Base-by-base conservation (phyloP, 208 protist genomes). In the Histomonas meleagridis region DNA sequence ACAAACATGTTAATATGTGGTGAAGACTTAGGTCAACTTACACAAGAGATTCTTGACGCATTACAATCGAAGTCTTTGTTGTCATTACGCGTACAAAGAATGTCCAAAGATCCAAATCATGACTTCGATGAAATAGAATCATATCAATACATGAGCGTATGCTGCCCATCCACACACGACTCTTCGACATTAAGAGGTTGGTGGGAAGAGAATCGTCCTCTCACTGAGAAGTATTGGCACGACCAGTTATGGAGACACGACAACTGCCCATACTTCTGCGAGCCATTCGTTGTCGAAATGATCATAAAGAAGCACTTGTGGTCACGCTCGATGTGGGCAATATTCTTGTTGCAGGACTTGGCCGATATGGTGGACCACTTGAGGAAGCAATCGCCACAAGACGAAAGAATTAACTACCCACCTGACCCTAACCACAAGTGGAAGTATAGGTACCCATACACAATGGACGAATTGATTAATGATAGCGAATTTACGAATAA, bases 11-110 rank as follows among this genome's bases (percentile, higher is more conserved):
- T 79, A 3, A 79, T 79, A 18, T 79, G 70, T 35, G 70, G 40
- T 49, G 70, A 79, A 79, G 70, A 79, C 23, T 79, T 79, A 79
- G 70, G 70, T 18, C 70, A 79, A 43, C n/a, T 79, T 35, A 79
- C 70, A 51, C 40, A 48, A 48, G 70, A 40, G 5, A 79, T 79
- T 35, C 28, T 48, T 9, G 5, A 49, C 10, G 4, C 40, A n/a
- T 28, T 79, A 18, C n/a, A 49, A 49, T 32, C 46, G 1, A 0
- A 35, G 18, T 32, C 70, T 9, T 23, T 79, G 1, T 18, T 79
- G 3, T 79, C 70, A n/a, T 49, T 79, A 21, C 4, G 38, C 4
- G 70, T 79, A 9, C 70, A 79, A 35, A 46, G 70, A 79, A 79
- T 79, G 70, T 79, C 70, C 3, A 79, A 79, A 43, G 70, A 79